Evolutionary conservation across 305 asterid genomes (phyloP), one percentile per base, ranked within the genome.

Genomic region (Fraxinus sp.): DNA sequence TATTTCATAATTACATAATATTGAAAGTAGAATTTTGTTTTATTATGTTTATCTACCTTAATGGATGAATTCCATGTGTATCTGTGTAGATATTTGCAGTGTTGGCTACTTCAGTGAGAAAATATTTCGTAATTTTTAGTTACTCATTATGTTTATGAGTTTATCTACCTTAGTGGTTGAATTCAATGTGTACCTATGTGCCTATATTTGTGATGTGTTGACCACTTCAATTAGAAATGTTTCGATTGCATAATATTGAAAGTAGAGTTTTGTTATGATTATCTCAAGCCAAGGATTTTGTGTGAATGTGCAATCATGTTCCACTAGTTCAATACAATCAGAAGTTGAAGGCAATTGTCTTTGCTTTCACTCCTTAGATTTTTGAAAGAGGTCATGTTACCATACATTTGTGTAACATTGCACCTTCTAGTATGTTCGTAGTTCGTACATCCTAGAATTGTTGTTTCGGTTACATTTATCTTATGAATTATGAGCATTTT

Each of bases 401-500:
- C 36, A 26, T 28, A 28, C 74, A 68, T 30, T 30, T 68, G 74
- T 68, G 22, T 30, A 68, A 68, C 37, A 68, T 28, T 30, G 74
- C 39, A 30, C 22, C 20, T 68, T 68, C 74, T 28, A 68, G 39
- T 30, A 13, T 30, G 37, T 68, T 30, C 33, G 33, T 68, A 13
- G 37, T 68, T 30, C 33, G 33, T 68, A 13, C 74, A 68, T 68
- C 35, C 18, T 68, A 28, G 7, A 30, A 28, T 68, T 68, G 37
- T 68, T 30, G 37, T 68, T 68, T 68, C 0, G 74, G 22, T 30
- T 68, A 30, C 39, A 28, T 68, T 68, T 20, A 11, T 14, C 37
- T 68, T 68, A 68, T 68, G 74, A 68, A 13, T 68, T 68, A 68
- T 68, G 74, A 68, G 9, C 74, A 68, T 30, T 30, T 68, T 68